Evolutionary conservation across 805 yeast species (phyloP).

Genomic region (Metschnikowia santaceciliae): DNA sequence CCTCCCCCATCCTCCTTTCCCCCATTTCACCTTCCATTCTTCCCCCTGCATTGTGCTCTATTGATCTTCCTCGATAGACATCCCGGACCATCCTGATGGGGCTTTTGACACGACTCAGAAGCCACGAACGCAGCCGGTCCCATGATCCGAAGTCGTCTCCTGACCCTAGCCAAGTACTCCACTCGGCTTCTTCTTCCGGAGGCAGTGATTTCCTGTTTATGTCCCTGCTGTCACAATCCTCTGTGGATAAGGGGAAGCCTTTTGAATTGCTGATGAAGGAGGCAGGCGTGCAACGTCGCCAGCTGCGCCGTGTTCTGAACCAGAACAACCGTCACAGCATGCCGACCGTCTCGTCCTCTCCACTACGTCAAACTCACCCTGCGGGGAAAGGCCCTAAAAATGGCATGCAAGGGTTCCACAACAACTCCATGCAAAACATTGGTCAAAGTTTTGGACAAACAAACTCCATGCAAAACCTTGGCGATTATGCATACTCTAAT

Average conservation of each 20-base stretch:
- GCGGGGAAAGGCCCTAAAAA: neutral
- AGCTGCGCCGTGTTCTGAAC: neutral
- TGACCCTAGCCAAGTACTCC: neutral
- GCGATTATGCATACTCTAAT: too few species aligned
- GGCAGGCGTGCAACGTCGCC: neutral
- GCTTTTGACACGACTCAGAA: constrained; percentile 18
- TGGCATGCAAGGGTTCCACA: too few species aligned
- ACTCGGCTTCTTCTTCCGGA: constrained; percentile 3
- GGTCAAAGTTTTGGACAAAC: too few species aligned
- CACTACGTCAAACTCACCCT: neutral
- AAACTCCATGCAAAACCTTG: too few species aligned
- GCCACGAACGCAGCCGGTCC: constrained; percentile 8
- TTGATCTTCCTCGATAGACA: too few species aligned
- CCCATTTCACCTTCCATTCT: too few species aligned
- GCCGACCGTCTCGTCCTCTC: constrained; percentile 1
- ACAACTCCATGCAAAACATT: too few species aligned
- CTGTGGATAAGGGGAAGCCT: constrained; percentile 11
- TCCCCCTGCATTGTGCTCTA: too few species aligned
- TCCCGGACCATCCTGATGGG: constrained; percentile 15
- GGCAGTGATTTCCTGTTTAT: constrained; percentile 34
- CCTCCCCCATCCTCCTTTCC: too few species aligned
- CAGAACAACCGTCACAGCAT: constrained; percentile 5
- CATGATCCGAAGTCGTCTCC: neutral
- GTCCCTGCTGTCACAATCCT: constrained; percentile 30
- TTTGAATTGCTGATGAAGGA: neutral